These are phyloP conservation scores for Lactarius hengduanensis DNA, from an alignment of 768 basidiomycete genomes.

Conservation along the genomic window DNA sequence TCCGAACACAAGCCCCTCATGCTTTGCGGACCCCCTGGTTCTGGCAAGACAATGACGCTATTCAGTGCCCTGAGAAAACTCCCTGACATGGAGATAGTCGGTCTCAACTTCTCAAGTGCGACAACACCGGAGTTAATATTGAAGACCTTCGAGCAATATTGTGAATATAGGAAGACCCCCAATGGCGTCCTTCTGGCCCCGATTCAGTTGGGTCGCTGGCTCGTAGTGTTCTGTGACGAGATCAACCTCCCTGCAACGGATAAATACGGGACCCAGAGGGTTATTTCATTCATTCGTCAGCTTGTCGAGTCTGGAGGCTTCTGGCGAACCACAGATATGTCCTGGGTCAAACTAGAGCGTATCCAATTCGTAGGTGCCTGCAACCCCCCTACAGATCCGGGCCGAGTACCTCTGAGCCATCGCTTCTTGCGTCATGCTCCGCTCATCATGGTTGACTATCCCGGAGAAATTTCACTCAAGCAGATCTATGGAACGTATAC, in stretches of 20 bases:
- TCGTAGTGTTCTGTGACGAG: constrained; percentile 99
- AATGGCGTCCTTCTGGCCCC: constrained; percentile 97
- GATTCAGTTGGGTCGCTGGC: constrained; percentile 93
- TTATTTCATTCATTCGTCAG: constrained; percentile 97
- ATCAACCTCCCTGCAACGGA: constrained; percentile 97
- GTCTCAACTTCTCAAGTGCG: constrained; percentile 98
- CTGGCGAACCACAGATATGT: constrained; percentile 91
- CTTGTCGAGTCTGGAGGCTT: constrained; percentile 93
- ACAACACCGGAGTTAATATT: constrained; percentile 97
- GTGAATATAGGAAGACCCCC: constrained; percentile 97
- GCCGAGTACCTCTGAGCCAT: constrained; percentile 96
- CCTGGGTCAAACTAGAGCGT: constrained; percentile 97
- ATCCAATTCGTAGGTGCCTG: constrained; percentile 99
- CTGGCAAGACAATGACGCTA: constrained; percentile 99
- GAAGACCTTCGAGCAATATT: constrained; percentile 99
- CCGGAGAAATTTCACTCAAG: constrained; percentile 92
- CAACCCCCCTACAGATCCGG: constrained; percentile 98
- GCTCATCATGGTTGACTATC: constrained; percentile 98
- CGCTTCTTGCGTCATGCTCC: constrained; percentile 98
- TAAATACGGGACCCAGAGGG: constrained; percentile 97
- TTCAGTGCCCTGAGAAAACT: constrained; percentile 97
- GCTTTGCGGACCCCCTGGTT: constrained; percentile 99
- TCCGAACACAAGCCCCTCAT: constrained; percentile 98
- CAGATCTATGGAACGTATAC: constrained; percentile 99
- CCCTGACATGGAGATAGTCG: constrained; percentile 98